phyloP scores from a whole-genome alignment of 2,329 filamentous ascomycete species.

The Thelonectria olida region DNA sequence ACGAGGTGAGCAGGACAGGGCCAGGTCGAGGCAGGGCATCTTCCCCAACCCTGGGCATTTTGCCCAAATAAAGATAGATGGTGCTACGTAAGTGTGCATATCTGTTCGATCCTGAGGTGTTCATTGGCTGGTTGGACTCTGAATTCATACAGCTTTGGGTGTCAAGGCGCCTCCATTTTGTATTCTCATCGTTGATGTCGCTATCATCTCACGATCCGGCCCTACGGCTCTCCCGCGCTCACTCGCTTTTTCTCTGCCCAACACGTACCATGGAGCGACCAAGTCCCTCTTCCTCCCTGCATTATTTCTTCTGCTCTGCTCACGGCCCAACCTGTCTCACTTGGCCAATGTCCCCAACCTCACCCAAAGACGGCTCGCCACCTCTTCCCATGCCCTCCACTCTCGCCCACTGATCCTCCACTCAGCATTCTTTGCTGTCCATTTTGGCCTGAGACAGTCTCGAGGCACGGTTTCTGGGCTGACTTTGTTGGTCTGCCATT shows the following conservation, averaged over 20 bases:
- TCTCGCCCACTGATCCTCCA: not conserved
- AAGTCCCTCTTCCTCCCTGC: too few species aligned
- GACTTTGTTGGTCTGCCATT: not conserved
- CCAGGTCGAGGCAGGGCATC: not conserved
- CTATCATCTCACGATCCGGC: not conserved
- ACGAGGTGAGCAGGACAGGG: not conserved
- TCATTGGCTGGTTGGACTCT: not conserved
- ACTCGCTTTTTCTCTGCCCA: too few species aligned
- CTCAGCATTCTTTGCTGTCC: not conserved
- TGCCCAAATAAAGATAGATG: not conserved
- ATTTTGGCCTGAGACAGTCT: slow-evolving; percentile 8
- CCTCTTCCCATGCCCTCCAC: not conserved
- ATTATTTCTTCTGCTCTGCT: too few species aligned
- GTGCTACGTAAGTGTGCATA: not conserved
- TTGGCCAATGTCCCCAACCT: slow-evolving; percentile 9
- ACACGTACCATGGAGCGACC: too few species aligned
- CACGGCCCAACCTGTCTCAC: not conserved
- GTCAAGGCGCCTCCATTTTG: not conserved
- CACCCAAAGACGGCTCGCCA: not conserved
- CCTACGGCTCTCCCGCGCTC: not conserved
- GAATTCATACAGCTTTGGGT: too few species aligned
- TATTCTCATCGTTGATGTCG: not conserved
- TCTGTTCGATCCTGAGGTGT: not conserved
- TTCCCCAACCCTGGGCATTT: not conserved
- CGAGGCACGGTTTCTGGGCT: slow-evolving; percentile 1